phyloP scores from a whole-genome alignment of 306 rosid species.

The Echinosophora koreensis region DNA sequence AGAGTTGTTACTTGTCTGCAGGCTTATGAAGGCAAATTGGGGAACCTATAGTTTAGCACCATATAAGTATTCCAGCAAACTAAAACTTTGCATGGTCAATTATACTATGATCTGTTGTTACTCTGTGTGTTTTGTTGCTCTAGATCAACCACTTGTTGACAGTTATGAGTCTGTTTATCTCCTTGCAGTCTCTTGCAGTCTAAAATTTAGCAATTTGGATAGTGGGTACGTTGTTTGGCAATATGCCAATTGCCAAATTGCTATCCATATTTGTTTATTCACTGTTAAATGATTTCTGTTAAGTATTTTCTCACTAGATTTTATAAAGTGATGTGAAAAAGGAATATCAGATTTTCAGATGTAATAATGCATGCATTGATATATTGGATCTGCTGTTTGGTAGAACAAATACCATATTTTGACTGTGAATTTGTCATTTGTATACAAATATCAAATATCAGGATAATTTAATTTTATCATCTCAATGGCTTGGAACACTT shows the following conservation, averaged over 20 bases:
- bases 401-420: conserved; percentile 18
- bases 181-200: not conserved
- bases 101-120: not conserved
- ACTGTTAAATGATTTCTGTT: conserved; percentile 5
- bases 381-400: not conserved
- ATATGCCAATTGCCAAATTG: conserved; percentile 11
- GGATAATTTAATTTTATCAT: not conserved
- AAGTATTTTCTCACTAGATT: not conserved
- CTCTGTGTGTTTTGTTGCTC: not conserved
- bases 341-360: not conserved
- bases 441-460: not conserved
- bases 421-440: not conserved
- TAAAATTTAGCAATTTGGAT: not conserved
- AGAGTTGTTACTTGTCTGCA: conserved; percentile 20
- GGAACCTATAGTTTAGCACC: not conserved
- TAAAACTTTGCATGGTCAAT: not conserved
- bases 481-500: conserved; percentile 9
- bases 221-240: not conserved
- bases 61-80: conserved; percentile 9
- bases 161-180: conserved; percentile 19
- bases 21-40: conserved; percentile 9
- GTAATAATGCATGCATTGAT: not conserved
- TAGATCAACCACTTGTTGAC: not conserved
- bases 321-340: conserved; percentile 24
- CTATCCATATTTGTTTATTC: not conserved